Conservation (phyloP, 208 protist species). For the Crithidia thermophila region DNA sequence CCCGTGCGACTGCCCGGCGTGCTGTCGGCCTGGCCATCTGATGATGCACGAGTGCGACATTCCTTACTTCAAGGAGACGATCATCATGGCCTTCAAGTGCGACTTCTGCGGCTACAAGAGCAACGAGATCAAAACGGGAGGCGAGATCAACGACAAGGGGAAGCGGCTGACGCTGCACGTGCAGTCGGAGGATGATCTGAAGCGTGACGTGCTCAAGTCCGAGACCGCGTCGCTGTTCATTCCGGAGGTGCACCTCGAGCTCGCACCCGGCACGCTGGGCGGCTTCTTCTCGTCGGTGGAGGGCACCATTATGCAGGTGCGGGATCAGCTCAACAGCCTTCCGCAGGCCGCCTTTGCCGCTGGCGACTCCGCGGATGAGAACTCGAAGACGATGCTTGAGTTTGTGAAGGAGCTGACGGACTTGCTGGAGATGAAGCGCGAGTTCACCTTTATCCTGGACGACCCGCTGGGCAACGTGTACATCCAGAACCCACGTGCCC, state of each 20-base stretch:
- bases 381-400: slow-evolving; percentile 66
- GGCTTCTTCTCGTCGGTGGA: slow-evolving; percentile 96
- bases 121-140: slow-evolving; percentile 95
- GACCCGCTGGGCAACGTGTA: slow-evolving; percentile 94
- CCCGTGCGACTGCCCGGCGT: slow-evolving; percentile 81
- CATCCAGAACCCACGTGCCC: slow-evolving; percentile 92
- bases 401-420: slow-evolving; percentile 87
- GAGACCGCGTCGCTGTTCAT: slow-evolving; percentile 90
- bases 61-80: slow-evolving; percentile 95
- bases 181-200: slow-evolving; percentile 82
- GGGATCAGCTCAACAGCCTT: slow-evolving; percentile 82
- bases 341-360: slow-evolving; percentile 79
- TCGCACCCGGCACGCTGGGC: slow-evolving; percentile 90
- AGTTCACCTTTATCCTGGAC: slow-evolving; percentile 94
- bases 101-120: slow-evolving; percentile 94
- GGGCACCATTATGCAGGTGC: slow-evolving; percentile 86
- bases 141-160: slow-evolving; percentile 79
- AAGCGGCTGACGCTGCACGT: slow-evolving; percentile 78
- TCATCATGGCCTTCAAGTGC: slow-evolving; percentile 95
- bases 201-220: slow-evolving; percentile 95
- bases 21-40: slow-evolving; percentile 60
- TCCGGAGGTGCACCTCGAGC: slow-evolving; percentile 88
- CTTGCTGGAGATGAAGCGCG: slow-evolving; percentile 56
- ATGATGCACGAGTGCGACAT: slow-evolving; percentile 91
- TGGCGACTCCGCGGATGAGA: slow-evolving; percentile 72